These are phyloP conservation scores for Polyplosphaeria fusca DNA, from an alignment of 495 filamentous ascomycete genomes.

Conservation along the genomic window DNA sequence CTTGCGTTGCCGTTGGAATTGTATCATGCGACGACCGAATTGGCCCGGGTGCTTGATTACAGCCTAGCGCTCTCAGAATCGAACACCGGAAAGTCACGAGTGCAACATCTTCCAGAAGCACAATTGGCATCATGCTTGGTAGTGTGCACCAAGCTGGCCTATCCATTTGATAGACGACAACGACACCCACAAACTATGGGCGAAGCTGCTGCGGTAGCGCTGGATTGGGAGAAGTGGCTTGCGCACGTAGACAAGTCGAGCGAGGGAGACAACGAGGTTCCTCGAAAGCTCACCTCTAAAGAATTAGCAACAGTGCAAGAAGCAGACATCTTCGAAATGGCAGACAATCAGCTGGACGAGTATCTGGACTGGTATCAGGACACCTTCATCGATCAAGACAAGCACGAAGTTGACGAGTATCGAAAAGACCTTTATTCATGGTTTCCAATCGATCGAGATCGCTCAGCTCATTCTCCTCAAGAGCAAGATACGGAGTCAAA, in stretches of 20 bases:
- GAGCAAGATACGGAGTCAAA: background rate
- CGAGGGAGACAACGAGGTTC: too few species aligned
- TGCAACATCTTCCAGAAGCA: constrained; percentile 60
- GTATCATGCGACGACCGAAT: constrained; percentile 57
- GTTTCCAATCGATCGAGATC: constrained; percentile 46
- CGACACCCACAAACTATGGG: constrained; percentile 53
- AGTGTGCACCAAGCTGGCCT: constrained; percentile 71
- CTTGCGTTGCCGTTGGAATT: constrained; percentile 76
- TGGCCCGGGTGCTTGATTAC: constrained; percentile 56
- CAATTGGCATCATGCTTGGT: constrained; percentile 69
- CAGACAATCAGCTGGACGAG: constrained; percentile 63
- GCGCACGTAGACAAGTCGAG: too few species aligned
- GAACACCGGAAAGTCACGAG: constrained; percentile 27
- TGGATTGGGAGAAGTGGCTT: constrained; percentile 78
- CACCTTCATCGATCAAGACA: constrained; percentile 54
- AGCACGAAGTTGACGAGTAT: constrained; percentile 29
- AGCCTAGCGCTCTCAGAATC: constrained; percentile 51
- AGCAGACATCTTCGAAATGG: constrained; percentile 67
- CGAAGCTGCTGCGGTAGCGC: constrained; percentile 59
- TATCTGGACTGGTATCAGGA: constrained; percentile 89
- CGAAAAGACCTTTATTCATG: constrained; percentile 48
- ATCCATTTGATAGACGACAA: constrained; percentile 66
- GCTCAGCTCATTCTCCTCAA: background rate
- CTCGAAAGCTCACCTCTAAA: constrained; percentile 9
- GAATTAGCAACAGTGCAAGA: constrained; percentile 53